Evolutionary conservation across 345 rosid species (phyloP), one percentile per base, ranked within the genome.

Genomic region (Dipteronia dyeriana): DNA sequence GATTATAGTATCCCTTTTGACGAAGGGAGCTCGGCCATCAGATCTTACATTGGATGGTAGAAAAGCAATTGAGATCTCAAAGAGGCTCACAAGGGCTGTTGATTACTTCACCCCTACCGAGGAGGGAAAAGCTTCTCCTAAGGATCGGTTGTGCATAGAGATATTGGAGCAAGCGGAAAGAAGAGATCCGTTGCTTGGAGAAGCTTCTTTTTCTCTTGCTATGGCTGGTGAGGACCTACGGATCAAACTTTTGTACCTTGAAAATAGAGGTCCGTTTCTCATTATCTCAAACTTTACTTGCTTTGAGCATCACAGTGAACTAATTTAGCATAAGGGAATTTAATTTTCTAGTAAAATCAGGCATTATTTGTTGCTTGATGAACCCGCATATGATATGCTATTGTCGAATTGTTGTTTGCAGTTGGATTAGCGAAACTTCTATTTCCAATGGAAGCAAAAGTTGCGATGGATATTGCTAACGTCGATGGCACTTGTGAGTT

Each of bases 371-470:
- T 34, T 62, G 38, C 38, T 34, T 34, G 38, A 34, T 76, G 14
- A 76, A 76, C 38, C 12, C 34, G 25, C 49, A 39, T 71, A 7
- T 49, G 66, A n/a, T 47, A 5, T 74, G 54, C 45, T 53, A 47
- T 68, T 13, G 60, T 45, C 3, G 62, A 19, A 19, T 8, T 65
- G 29, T 72, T 51, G 41, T 66, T 64, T 70, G 7, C 85, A 95
- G 98, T 95, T 85, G 97, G 90, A 63, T 77, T 95, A 38, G 98
- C 97, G 38, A 87, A 85, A 53, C 86, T 90, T 74, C 86, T 95
- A 39, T 95, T 92, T 78, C 98, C 98, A 9, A 83, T 78, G 83
- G 98, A 95, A 86, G 94, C 98, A 12, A 80, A 87, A 86, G 88
- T 91, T 53, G 90, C 61, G 6, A 88, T 83, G 87, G 98, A 91